Evolutionary conservation across 306 rosid genomes (phyloP), one percentile per base, ranked within the genome.

Genomic region (Rosa lucieae): DNA sequence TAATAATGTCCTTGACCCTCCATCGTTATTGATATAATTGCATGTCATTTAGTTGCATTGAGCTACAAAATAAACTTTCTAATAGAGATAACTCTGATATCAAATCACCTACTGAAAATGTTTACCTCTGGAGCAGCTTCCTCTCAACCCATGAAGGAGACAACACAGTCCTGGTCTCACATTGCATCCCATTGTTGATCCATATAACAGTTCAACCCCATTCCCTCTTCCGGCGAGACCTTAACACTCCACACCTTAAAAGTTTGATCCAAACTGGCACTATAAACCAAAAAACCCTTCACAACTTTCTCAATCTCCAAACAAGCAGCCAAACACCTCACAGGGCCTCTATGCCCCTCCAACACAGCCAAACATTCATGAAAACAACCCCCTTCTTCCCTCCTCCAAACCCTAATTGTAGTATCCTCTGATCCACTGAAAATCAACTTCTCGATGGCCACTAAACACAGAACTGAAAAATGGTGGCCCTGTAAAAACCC

Each of bases 341-440:
- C 97, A 1, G 95, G 96, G 10, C 96, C 97, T 74, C 96, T 84
- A 18, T 92, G 97, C 7, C 97, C 96, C 48, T 92, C 95, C 47
- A 92, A 69, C 67, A 92, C 93, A 0, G 86, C 87, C 79, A 90
- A 79, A 77, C 95, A 90, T 70, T 92, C 93, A 81, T 90, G 97
- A 74, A 87, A 88, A 49, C 87, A 90, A 48, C 89, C 84, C 10
- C 87, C 91, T 73, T 88, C 89, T 51, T 85, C 92, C 75, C 93
- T 90, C 49, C 81, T 82, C 97, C 97, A 92, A 11, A 89, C 86
- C 79, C 92, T 77, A 70, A 90, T 89, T 0, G 92, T 90, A 0
- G 97, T 90, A 17, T 92, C 97, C 79, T 92, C 96, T 0, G 96
- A 92, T 0, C 97, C 97, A 26, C 93, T 92, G 29, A 92, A 90